Evolutionary conservation across 2,329 filamentous ascomycete species (phyloP).

Genomic region (Trichophyton equinum): DNA sequence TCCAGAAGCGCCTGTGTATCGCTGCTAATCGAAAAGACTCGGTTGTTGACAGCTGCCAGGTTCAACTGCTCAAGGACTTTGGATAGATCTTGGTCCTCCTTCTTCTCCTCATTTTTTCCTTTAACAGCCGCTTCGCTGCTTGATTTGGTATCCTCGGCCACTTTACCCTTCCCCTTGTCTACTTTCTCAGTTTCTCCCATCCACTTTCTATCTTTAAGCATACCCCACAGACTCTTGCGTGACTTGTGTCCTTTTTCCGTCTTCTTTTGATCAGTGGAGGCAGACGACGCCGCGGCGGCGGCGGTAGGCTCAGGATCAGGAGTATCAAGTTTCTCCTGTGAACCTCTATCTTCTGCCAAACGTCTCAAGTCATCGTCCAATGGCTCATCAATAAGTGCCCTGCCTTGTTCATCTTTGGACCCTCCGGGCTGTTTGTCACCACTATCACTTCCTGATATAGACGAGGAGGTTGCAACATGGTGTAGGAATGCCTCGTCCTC

Average conservation of each 20-base stretch:
- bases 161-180: neutral
- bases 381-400: conserved; percentile 41
- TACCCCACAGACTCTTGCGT: neutral
- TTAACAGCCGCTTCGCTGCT: neutral
- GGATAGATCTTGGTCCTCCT: conserved; percentile 60
- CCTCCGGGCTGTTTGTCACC: conserved; percentile 17
- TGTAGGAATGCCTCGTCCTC: conserved; percentile 49
- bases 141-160: neutral
- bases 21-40: conserved; percentile 68
- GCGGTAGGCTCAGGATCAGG: neutral
- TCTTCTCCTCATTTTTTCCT: conserved; percentile 32
- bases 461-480: conserved; percentile 26
- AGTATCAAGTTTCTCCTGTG: conserved; percentile 19
- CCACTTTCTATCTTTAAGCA: conserved; percentile 1
- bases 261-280: conserved; percentile 10
- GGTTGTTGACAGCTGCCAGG: conserved; percentile 71
- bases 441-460: neutral
- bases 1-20: conserved; percentile 72
- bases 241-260: neutral
- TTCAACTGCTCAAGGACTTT: conserved; percentile 74
- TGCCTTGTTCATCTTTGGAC: conserved; percentile 37
- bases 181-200: neutral
- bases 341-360: conserved; percentile 5
- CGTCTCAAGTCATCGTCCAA: conserved; percentile 22
- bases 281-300: neutral